phyloP scores from a whole-genome alignment of 164 flowering plant genomes.

The Berberis thunbergii region DNA sequence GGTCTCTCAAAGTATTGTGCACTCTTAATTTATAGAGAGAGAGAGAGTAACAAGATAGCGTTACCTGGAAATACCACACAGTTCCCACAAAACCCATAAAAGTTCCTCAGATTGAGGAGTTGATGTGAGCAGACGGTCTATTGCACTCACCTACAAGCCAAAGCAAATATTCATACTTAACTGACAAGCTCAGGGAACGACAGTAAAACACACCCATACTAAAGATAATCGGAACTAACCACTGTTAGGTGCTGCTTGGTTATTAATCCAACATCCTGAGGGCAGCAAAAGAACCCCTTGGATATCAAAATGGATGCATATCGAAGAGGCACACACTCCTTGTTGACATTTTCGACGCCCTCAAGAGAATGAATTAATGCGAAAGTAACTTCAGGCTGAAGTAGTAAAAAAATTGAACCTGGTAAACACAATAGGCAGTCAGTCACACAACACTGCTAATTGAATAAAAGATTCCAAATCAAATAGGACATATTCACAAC shows the following conservation, averaged over 20 bases:
- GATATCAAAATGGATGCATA: slow-evolving; percentile 65
- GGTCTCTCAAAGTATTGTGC: neutral
- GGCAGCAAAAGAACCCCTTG: slow-evolving; percentile 73
- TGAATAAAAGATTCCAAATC: slow-evolving; percentile 3
- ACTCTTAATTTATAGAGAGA: neutral
- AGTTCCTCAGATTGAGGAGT: slow-evolving; percentile 68
- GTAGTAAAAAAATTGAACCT: slow-evolving; percentile 72
- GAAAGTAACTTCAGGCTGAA: slow-evolving; percentile 64
- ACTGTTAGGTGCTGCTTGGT: slow-evolving; percentile 70
- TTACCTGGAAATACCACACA: slow-evolving; percentile 84
- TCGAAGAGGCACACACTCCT: slow-evolving; percentile 67
- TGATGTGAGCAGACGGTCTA: slow-evolving; percentile 62
- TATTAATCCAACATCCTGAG: slow-evolving; percentile 58
- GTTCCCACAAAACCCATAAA: slow-evolving; percentile 88
- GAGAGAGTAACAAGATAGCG: neutral
- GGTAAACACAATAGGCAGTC: slow-evolving; percentile 6
- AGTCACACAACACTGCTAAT: neutral
- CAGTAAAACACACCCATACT: neutral
- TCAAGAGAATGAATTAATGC: slow-evolving; percentile 54
- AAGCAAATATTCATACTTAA: neutral
- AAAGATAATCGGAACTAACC: slow-evolving; percentile 42
- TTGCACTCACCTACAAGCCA: slow-evolving; percentile 55
- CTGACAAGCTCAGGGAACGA: neutral
- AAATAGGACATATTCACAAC: neutral
- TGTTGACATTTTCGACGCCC: slow-evolving; percentile 41